phyloP scores from a whole-genome alignment of 805 yeast species.

The Clavispora fructus region DNA sequence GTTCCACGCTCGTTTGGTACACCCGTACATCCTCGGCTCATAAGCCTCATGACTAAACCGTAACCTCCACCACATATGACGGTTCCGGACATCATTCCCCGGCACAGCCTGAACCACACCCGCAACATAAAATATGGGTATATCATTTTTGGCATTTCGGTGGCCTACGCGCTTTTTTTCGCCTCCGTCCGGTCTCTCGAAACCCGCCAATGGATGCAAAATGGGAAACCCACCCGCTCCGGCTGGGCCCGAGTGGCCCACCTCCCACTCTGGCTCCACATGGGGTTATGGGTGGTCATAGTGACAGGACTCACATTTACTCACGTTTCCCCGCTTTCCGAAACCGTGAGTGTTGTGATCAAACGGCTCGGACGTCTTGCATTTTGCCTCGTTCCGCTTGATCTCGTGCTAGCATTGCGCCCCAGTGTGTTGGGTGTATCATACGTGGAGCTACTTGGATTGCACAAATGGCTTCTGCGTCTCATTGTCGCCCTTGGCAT shows the following conservation, averaged over 20 bases:
- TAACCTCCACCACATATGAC: neutral
- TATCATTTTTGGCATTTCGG: slow-evolving; percentile 38
- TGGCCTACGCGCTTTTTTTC: slow-evolving; percentile 34
- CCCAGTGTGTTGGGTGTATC: slow-evolving; percentile 46
- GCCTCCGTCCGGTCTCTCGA: slow-evolving; percentile 27
- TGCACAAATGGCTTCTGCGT: slow-evolving; percentile 74
- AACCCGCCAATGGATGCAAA: slow-evolving; percentile 30
- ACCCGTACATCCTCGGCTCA: neutral
- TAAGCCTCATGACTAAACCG: neutral
- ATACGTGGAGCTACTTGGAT: slow-evolving; percentile 49
- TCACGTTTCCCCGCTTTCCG: slow-evolving; percentile 27
- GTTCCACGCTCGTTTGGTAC: neutral
- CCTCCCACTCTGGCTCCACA: slow-evolving; percentile 29
- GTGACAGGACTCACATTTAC: slow-evolving; percentile 25
- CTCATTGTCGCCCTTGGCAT: slow-evolving; percentile 41
- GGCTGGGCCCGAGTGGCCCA: slow-evolving; percentile 19
- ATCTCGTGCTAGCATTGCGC: slow-evolving; percentile 49
- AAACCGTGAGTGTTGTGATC: slow-evolving; percentile 27
- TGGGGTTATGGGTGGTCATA: slow-evolving; percentile 29
- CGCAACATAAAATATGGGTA: slow-evolving; percentile 62
- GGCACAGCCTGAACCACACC: slow-evolving; percentile 50
- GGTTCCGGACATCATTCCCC: slow-evolving; percentile 6
- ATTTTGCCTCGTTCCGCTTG: slow-evolving; percentile 54
- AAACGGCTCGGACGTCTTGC: slow-evolving; percentile 62
- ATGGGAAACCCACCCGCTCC: slow-evolving; percentile 29